Evolutionary conservation across 768 basidiomycete species (phyloP), one percentile per base, ranked within the genome.

Genomic region (Tricholoma matsutake): DNA sequence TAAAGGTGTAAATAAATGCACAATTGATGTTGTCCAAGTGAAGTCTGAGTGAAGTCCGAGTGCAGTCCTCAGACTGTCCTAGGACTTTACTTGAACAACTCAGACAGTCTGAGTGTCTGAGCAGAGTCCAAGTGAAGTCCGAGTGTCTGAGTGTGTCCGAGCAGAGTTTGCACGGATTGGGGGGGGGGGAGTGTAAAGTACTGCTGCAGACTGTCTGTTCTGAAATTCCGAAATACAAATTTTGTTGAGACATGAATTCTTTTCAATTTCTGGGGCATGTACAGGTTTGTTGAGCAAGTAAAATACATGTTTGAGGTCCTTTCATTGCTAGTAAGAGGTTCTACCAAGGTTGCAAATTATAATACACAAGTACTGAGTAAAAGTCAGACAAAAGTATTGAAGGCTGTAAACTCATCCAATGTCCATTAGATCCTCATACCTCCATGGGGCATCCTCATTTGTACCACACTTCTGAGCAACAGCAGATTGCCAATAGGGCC

Each of bases 381-480:
- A 61, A 56, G 63, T 65, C 65, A 65, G 65, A 63, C 60, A 47
- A 54, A 49, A 10, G 25, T 28, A 35, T 0, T 28, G 35, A 20
- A 8, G 45, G 14, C 34, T 6, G 20, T 56, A 39, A 51, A 25
- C 9, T 57, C 54, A 31, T 16, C 20, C 51, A 28, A 56, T n/a
- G 8, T 57, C 62, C 35, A 11, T 58, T n/a, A n/a, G 31, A 14
- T 14, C 25, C 22, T 56, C 22, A 51, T 51, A 52, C 31, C 49
- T 58, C 6, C 51, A 69, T 69, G 66, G n/a, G n/a, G n/a, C n/a
- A 56, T 55, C 34, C 66, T 59, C 34, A n/a, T n/a, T n/a, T n/a
- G n/a, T n/a, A n/a, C 55, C 32, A 58, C 47, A 69, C 68, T 20
- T 52, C 56, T 11, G 62, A 61, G 29, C 63, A 67, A 54, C 58